These are phyloP conservation scores for Trypanosoma melophagium DNA, from an alignment of 208 protist species.

Conservation along the genomic window DNA sequence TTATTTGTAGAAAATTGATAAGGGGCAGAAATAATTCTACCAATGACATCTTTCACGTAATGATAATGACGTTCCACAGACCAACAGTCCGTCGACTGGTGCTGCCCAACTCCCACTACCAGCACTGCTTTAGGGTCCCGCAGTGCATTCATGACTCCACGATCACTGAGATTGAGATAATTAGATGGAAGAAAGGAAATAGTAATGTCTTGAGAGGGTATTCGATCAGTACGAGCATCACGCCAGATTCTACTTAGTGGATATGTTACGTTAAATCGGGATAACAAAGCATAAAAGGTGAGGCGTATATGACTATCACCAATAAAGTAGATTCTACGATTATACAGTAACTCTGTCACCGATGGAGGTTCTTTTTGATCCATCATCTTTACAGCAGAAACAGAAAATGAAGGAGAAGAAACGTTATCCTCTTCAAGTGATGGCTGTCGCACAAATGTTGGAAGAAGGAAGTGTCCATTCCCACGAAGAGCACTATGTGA, in stretches of 20 bases:
- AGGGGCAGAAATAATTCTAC: not conserved
- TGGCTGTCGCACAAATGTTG: not conserved
- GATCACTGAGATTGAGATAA: slow-evolving; percentile 15
- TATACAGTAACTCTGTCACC: slow-evolving; percentile 1
- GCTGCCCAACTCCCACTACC: slow-evolving; percentile 26
- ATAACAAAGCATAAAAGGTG: slow-evolving; percentile 27
- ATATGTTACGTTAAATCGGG: slow-evolving; percentile 13
- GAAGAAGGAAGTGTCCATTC: not conserved
- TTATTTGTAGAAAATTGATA: not conserved
- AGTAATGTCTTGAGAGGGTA: not conserved
- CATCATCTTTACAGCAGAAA: too few relatives aligned
- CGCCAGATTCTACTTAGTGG: slow-evolving; percentile 23
- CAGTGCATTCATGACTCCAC: slow-evolving; percentile 9
- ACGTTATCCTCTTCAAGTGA: not conserved
- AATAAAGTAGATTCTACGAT: slow-evolving; percentile 17
- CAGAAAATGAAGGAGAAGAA: too few relatives aligned
- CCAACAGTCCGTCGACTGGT: slow-evolving; percentile 17
- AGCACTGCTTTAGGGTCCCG: slow-evolving; percentile 5
- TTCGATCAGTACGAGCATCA: not conserved
- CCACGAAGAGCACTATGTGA: not conserved
- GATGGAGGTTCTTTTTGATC: not conserved
- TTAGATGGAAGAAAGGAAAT: not conserved
- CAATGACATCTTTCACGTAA: slow-evolving; percentile 1
- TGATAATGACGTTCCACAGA: slow-evolving; percentile 15
- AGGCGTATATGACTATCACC: slow-evolving; percentile 29